A percentile compares a stretch with the other conserved stretches of the same genome.
These are phyloP conservation scores for Brettanomyces nanus DNA, from an alignment of 805 yeast species.

Conservation along the genomic window DNA sequence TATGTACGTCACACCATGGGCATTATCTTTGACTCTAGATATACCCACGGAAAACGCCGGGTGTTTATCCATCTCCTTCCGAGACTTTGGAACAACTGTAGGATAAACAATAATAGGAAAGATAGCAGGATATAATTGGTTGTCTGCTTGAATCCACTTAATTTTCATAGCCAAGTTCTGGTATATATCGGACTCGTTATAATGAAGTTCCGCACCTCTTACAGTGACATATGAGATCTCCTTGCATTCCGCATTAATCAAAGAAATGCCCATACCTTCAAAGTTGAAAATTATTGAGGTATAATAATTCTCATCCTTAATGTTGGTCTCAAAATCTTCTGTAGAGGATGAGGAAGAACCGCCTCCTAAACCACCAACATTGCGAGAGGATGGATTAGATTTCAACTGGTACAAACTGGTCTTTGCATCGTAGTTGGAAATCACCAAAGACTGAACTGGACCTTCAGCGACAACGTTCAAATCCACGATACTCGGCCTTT, in stretches of 20 bases:
- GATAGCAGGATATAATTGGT: constrained; percentile 79
- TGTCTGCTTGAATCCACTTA: constrained; percentile 94
- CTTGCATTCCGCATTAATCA: constrained; percentile 57
- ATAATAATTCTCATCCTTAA: constrained; percentile 44
- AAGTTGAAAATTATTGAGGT: constrained; percentile 53
- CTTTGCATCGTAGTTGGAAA: constrained; percentile 73
- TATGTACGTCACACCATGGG: constrained; percentile 83
- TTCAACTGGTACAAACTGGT: constrained; percentile 63
- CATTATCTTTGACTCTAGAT: constrained; percentile 76
- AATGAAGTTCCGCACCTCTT: constrained; percentile 72
- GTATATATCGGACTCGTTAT: constrained; percentile 75
- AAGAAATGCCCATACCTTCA: constrained; percentile 82
- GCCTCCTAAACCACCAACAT: constrained; percentile 1
- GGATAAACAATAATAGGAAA: constrained; percentile 89
- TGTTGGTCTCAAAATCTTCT: constrained; percentile 49
- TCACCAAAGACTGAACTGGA: constrained; percentile 80
- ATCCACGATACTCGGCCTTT: constrained; percentile 52
- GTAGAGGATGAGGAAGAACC: constrained; percentile 19
- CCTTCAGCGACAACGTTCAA: constrained; percentile 95
- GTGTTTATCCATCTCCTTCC: constrained; percentile 76
- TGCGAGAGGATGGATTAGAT: constrained; percentile 17
- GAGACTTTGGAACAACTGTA: constrained; percentile 76
- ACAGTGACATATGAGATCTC: constrained; percentile 82
- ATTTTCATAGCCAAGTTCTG: constrained; percentile 73
- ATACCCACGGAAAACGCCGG: constrained; percentile 86